A percentile compares a stretch with the other conserved stretches of the same genome.
Evolutionary conservation across 768 basidiomycete species (phyloP).

Genomic region (Leccinellum albellum): DNA sequence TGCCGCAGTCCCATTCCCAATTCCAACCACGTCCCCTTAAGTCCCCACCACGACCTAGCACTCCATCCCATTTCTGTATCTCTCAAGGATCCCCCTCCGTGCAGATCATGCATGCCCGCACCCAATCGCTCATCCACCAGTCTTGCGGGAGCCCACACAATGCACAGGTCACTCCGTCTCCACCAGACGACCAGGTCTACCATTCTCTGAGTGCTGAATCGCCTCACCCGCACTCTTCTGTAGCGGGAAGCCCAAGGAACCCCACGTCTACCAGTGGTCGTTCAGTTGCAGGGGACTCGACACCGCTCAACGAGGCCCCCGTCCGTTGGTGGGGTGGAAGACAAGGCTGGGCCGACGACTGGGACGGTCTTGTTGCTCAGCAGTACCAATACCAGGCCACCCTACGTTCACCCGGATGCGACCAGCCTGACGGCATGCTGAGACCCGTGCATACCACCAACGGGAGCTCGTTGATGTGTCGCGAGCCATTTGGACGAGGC

Average conservation of each 20-base stretch:
- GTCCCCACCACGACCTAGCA: slow-evolving; percentile 3
- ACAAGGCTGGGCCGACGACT: slow-evolving; percentile 18
- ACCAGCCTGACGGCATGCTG: background rate
- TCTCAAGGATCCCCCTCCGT: background rate
- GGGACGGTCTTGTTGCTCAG: slow-evolving; percentile 5
- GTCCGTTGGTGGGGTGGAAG: slow-evolving; percentile 20
- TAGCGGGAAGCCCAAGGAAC: background rate
- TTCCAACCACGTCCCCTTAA: background rate
- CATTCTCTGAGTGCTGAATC: slow-evolving; percentile 11
- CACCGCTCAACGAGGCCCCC: slow-evolving; percentile 18
- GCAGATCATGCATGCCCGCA: slow-evolving; percentile 6
- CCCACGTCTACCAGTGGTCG: background rate
- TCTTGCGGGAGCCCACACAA: slow-evolving; percentile 3
- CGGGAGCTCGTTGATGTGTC: background rate
- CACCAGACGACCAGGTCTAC: background rate
- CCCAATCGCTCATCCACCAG: slow-evolving; percentile 17
- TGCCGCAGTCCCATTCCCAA: background rate
- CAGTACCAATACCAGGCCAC: background rate
- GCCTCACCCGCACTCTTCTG: background rate
- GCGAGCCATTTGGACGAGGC: slow-evolving; percentile 4
- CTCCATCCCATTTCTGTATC: slow-evolving; percentile 5
- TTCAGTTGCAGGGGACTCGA: background rate
- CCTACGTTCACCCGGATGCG: background rate
- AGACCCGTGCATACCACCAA: background rate
- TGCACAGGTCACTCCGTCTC: background rate